These are phyloP conservation scores for Mycena amicta DNA, from an alignment of 768 basidiomycete species.

Conservation along the genomic window DNA sequence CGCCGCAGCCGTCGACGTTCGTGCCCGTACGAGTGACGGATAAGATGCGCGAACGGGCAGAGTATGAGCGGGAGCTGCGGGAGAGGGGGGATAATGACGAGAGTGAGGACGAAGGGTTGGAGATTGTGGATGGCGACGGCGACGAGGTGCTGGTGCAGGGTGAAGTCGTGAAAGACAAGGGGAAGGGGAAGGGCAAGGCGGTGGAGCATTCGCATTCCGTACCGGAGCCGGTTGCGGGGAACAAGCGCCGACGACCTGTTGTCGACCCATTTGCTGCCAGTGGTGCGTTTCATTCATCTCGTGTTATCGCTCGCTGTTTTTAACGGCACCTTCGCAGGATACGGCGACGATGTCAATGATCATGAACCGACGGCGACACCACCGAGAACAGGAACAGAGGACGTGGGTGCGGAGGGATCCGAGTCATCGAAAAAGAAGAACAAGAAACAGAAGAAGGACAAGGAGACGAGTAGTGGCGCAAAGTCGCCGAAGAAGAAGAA, in stretches of 20 bases:
- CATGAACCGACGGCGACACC: neutral
- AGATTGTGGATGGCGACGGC: conserved; percentile 42
- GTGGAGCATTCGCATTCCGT: conserved; percentile 5
- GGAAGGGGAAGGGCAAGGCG: conserved; percentile 36
- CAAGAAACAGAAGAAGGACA: conserved; percentile 14
- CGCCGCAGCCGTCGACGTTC: conserved; percentile 28
- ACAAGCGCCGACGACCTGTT: conserved; percentile 52
- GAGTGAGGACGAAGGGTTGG: conserved; percentile 43
- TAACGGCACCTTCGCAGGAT: neutral
- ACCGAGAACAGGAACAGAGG: too few species aligned
- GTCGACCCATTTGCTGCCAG: conserved; percentile 62
- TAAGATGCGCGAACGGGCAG: conserved; percentile 73
- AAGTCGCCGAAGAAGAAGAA: conserved; percentile 18
- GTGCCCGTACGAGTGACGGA: conserved; percentile 62
- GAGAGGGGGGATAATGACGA: conserved; percentile 45
- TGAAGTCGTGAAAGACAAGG: conserved; percentile 36
- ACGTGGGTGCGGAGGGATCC: neutral
- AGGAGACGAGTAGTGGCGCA: neutral
- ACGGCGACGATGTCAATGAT: neutral
- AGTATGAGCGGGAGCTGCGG: conserved; percentile 60
- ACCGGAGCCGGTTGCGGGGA: conserved; percentile 19
- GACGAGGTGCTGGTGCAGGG: conserved; percentile 3
- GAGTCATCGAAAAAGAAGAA: conserved; percentile 10
- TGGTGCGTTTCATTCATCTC: neutral
- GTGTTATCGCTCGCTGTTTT: neutral